Percentiles rank a stretch among this genome's conserved stretches.
These are phyloP conservation scores for Tricholoma hemisulphureum DNA, from an alignment of 768 basidiomycete genomes.

Conservation along the genomic window DNA sequence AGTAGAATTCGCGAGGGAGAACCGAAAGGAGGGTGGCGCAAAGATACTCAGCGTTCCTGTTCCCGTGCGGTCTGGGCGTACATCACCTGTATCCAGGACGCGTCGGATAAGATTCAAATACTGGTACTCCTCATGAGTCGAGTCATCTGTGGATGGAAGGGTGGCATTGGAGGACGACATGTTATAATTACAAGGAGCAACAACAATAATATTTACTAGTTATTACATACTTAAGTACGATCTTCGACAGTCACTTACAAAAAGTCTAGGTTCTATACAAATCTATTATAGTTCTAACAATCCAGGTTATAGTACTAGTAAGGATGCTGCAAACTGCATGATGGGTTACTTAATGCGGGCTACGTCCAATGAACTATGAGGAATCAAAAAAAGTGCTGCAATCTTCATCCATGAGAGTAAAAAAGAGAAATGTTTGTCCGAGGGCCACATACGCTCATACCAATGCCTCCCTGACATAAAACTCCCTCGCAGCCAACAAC, in stretches of 20 bases:
- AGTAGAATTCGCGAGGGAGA: conserved; percentile 72
- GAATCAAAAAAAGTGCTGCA: not conserved
- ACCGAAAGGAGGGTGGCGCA: conserved; percentile 86
- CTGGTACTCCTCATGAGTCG: conserved; percentile 78
- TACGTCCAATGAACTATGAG: not conserved
- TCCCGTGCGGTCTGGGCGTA: conserved; percentile 88
- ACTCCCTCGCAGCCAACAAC: conserved; percentile 38
- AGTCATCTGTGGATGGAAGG: not conserved
- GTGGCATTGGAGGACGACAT: not conserved
- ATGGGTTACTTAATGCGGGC: not conserved
- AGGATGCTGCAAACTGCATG: not conserved
- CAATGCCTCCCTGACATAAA: conserved; percentile 38
- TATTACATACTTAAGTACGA: too few species aligned
- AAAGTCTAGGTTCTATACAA: too few species aligned
- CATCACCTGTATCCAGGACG: conserved; percentile 74
- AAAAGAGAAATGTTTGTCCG: not conserved
- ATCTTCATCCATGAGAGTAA: not conserved
- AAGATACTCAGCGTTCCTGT: conserved; percentile 93
- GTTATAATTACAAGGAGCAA: not conserved
- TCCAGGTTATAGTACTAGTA: not conserved
- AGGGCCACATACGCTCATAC: conserved; percentile 11
- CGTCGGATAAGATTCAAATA: conserved; percentile 81
- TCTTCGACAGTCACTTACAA: too few species aligned
- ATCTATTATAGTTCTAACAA: not conserved
- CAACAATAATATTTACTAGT: too few species aligned